phyloP scores from a whole-genome alignment of 192 early-diverging fungal genomes.

The Allomyces macrogynus region DNA sequence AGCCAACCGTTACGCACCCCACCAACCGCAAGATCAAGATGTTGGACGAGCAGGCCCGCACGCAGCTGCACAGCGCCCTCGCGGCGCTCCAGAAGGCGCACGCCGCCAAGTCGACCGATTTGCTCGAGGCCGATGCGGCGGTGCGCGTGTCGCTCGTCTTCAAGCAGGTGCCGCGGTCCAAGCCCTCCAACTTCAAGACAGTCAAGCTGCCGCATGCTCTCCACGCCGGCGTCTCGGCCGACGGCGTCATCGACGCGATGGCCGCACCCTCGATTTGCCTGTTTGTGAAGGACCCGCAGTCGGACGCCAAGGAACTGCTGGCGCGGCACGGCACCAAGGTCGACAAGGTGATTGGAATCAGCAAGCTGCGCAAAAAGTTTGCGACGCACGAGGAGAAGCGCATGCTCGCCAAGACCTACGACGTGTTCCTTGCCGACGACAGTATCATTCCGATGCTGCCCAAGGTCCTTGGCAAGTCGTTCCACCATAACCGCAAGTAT shows the following conservation, averaged over 20 bases:
- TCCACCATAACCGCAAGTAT: constrained; percentile 68
- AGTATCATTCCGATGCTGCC: constrained; percentile 54
- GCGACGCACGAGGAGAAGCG: constrained; percentile 62
- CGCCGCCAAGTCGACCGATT: neutral
- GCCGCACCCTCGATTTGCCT: neutral
- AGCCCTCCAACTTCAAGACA: neutral
- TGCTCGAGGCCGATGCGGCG: neutral
- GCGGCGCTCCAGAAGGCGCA: neutral
- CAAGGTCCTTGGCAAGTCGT: constrained; percentile 55
- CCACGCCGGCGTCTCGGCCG: neutral
- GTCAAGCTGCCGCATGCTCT: neutral
- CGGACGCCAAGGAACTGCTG: neutral
- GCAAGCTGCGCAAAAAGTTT: constrained; percentile 60
- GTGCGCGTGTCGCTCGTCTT: neutral
- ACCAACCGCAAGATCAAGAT: neutral
- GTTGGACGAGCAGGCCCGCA: neutral
- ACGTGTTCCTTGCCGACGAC: constrained; percentile 78
- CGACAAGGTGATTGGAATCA: constrained; percentile 45
- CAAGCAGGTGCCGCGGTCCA: neutral
- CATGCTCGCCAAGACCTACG: constrained; percentile 47
- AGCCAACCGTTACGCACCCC: no score
- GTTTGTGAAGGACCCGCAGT: neutral
- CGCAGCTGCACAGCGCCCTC: neutral
- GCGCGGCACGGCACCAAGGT: neutral
- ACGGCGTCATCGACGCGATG: no score